These are phyloP conservation scores for Oidiodendron maius DNA, from an alignment of 495 filamentous ascomycete species.

Conservation along the genomic window DNA sequence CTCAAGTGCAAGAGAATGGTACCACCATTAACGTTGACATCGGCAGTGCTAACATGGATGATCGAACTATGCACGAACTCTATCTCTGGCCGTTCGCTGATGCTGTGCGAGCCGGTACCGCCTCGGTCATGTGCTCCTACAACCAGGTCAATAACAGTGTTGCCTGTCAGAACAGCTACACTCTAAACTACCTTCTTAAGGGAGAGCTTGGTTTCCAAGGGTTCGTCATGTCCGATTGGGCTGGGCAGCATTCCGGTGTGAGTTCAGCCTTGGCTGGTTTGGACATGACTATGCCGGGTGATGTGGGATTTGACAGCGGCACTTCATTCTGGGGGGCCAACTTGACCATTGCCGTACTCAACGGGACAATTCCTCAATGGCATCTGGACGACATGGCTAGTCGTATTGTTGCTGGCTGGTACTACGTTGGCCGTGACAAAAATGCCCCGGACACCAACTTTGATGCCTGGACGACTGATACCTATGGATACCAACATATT, in stretches of 20 bases:
- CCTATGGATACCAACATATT: slow-evolving; percentile 63
- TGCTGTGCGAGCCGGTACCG: slow-evolving; percentile 54
- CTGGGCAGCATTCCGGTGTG: slow-evolving; percentile 63
- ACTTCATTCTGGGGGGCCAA: too few species aligned
- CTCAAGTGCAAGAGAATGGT: too few species aligned
- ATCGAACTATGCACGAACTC: slow-evolving; percentile 64
- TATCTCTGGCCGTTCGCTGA: slow-evolving; percentile 71
- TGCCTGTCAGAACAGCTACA: slow-evolving; percentile 57
- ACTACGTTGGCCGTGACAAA: slow-evolving; percentile 39
- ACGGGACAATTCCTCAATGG: slow-evolving; percentile 40
- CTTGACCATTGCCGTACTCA: slow-evolving; percentile 36
- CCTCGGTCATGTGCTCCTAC: slow-evolving; percentile 66
- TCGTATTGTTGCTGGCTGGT: slow-evolving; percentile 53
- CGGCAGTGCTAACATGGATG: slow-evolving; percentile 57
- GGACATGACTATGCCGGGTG: slow-evolving; percentile 85
- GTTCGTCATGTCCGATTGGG: slow-evolving; percentile 64
- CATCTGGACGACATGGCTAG: slow-evolving; percentile 19
- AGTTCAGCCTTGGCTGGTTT: slow-evolving; percentile 71
- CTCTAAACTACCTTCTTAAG: slow-evolving; percentile 58
- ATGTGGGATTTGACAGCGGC: too few species aligned
- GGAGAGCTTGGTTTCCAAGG: slow-evolving; percentile 63
- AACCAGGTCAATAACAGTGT: slow-evolving; percentile 61
- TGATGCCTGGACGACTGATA: slow-evolving; percentile 76
- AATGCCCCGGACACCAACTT: too few species aligned
- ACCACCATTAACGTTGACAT: slow-evolving; percentile 25